Conservation (phyloP, 345 rosid genomes). For the Punica granatum region DNA sequence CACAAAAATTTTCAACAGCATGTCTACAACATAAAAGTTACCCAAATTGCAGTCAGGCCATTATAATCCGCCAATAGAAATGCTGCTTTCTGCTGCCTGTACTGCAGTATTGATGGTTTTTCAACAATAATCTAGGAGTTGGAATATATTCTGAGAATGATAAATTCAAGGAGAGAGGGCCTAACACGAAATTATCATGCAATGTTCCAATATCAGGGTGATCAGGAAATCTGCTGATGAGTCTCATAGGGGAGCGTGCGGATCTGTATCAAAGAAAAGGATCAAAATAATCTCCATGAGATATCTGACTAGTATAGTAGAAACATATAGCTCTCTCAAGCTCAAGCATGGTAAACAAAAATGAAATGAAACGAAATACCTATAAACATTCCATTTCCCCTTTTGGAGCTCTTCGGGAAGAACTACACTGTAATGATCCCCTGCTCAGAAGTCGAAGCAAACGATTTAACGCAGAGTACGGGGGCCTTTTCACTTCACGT, state of each 20-base stretch:
- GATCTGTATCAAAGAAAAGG: conserved; percentile 38
- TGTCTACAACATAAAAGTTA: conserved; percentile 24
- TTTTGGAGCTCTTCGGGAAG: conserved; percentile 71
- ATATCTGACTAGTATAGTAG: background rate
- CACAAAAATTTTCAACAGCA: conserved; percentile 54
- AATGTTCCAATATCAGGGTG: conserved; percentile 74
- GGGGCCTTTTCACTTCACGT: background rate
- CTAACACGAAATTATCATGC: conserved; percentile 76
- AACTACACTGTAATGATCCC: conserved; percentile 44
- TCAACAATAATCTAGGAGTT: background rate
- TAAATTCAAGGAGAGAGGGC: background rate
- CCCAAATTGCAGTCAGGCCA: background rate
- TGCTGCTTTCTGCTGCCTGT: background rate
- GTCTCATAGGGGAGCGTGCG: conserved; percentile 46
- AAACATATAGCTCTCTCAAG: background rate
- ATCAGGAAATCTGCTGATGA: conserved; percentile 51
- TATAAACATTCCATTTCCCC: conserved; percentile 86
- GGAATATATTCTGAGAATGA: background rate
- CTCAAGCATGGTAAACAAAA: background rate
- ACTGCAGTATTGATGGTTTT: background rate
- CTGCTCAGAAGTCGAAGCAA: conserved; percentile 16
- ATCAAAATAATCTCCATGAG: background rate
- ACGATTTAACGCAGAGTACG: background rate
- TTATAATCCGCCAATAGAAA: background rate
- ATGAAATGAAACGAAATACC: conserved; percentile 26